These are phyloP conservation scores for Helicocarpus griseus DNA, from an alignment of 2,329 filamentous ascomycete genomes.

Conservation along the genomic window DNA sequence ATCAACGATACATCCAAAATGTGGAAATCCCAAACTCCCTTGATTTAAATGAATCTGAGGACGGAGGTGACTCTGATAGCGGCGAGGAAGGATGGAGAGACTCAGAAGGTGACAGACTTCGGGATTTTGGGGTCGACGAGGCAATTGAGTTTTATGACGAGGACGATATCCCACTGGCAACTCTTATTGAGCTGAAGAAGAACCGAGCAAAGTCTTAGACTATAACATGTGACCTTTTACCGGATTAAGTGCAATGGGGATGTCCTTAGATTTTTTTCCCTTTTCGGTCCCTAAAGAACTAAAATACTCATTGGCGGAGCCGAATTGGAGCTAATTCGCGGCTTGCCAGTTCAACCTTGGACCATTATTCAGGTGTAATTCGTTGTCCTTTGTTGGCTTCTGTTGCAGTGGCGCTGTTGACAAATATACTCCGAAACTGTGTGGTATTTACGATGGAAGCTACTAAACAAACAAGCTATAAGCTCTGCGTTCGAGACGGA, in stretches of 20 bases:
- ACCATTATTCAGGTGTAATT: no score
- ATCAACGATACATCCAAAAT: constrained; percentile 26
- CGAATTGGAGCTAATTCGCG: no score
- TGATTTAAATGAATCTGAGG: constrained; percentile 13
- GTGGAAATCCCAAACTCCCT: constrained; percentile 7
- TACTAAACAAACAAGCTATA: no score
- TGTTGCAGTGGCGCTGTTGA: no score
- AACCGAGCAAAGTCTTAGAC: neutral
- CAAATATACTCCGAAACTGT: no score
- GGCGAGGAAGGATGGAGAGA: constrained; percentile 55
- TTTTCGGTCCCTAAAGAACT: neutral
- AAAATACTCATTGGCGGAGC: no score
- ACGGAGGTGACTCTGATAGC: constrained; percentile 23
- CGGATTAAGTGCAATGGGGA: neutral
- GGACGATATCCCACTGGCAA: constrained; percentile 50
- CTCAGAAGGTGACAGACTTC: constrained; percentile 51
- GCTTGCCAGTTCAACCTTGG: no score
- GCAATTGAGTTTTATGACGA: constrained; percentile 52
- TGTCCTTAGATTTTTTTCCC: neutral
- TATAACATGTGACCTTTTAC: neutral
- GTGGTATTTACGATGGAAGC: no score
- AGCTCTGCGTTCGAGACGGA: no score
- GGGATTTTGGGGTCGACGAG: constrained; percentile 50
- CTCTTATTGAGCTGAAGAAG: constrained; percentile 33
- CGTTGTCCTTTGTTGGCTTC: no score